These are phyloP conservation scores for Lactarius hengduanensis DNA, from an alignment of 768 basidiomycete genomes.

Conservation along the genomic window DNA sequence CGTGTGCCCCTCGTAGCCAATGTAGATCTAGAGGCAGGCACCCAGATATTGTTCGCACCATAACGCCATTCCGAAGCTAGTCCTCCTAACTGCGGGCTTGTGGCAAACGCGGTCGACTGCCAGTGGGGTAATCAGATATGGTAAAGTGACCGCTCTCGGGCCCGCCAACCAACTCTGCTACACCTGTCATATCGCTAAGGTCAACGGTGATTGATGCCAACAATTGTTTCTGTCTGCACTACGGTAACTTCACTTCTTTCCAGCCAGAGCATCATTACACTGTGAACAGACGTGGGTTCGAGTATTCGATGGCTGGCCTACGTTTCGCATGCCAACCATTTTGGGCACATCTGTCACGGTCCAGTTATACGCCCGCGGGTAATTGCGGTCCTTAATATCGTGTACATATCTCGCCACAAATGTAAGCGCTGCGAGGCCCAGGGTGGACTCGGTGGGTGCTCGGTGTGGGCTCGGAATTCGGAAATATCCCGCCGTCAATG, in stretches of 20 bases:
- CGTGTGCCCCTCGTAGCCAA: background rate
- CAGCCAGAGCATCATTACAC: background rate
- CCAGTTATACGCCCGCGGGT: slow-evolving; percentile 40
- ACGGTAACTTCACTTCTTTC: background rate
- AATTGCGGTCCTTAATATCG: slow-evolving; percentile 40
- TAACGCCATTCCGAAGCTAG: background rate
- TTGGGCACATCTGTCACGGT: slow-evolving; percentile 42
- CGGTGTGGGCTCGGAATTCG: background rate
- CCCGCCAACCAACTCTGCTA: background rate
- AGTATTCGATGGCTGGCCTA: background rate
- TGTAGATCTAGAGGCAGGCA: background rate
- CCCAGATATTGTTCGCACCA: background rate
- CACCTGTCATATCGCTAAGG: background rate
- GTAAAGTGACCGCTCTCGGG: background rate
- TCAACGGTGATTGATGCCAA: background rate
- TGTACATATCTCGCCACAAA: slow-evolving; percentile 28
- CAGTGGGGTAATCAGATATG: background rate
- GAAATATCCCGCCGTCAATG: background rate
- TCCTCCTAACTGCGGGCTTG: background rate
- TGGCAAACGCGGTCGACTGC: background rate
- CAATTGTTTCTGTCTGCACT: background rate
- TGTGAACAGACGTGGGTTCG: background rate
- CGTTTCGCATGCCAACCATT: slow-evolving; percentile 16
- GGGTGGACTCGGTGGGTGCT: background rate
- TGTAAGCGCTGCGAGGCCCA: background rate